These are phyloP conservation scores for Pseudozyma tsukubaensis DNA, from an alignment of 1,284 basidiomycete genomes.

Conservation along the genomic window DNA sequence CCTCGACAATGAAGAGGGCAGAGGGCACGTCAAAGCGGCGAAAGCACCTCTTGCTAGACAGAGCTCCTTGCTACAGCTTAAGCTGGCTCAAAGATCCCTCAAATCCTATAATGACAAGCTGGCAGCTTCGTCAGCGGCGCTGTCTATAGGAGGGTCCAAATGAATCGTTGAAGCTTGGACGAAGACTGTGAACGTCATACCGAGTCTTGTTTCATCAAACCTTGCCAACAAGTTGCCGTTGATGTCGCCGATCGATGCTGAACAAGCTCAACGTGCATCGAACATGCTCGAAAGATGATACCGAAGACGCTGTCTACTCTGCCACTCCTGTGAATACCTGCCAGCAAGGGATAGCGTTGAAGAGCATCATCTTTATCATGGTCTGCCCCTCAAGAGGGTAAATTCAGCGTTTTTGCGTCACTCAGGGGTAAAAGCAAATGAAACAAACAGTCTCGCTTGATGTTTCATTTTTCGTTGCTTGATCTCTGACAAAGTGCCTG, in stretches of 20 bases:
- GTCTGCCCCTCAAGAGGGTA: neutral
- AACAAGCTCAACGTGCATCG: conserved; percentile 16
- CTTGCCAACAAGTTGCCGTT: conserved; percentile 3
- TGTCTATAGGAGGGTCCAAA: no score
- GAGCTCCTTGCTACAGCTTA: no score
- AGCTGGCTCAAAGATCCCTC: no score
- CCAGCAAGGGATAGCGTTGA: neutral
- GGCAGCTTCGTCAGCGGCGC: no score
- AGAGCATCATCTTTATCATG: neutral
- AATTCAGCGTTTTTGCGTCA: conserved; percentile 8
- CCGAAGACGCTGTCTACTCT: neutral
- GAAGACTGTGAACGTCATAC: conserved; percentile 21
- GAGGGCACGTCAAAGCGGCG: no score
- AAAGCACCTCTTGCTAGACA: no score
- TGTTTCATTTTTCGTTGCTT: conserved; percentile 10
- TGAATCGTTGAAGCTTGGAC: no score
- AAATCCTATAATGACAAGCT: no score
- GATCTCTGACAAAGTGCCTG: conserved; percentile 24
- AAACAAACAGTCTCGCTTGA: conserved; percentile 6
- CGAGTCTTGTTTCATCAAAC: conserved; percentile 19
- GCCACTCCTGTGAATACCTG: no score
- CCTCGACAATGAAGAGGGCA: no score
- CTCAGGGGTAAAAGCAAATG: conserved; percentile 27
- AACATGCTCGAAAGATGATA: neutral
- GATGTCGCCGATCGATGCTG: conserved; percentile 13